These are phyloP conservation scores for Mycena polygramma DNA, from an alignment of 768 basidiomycete species.

Conservation along the genomic window DNA sequence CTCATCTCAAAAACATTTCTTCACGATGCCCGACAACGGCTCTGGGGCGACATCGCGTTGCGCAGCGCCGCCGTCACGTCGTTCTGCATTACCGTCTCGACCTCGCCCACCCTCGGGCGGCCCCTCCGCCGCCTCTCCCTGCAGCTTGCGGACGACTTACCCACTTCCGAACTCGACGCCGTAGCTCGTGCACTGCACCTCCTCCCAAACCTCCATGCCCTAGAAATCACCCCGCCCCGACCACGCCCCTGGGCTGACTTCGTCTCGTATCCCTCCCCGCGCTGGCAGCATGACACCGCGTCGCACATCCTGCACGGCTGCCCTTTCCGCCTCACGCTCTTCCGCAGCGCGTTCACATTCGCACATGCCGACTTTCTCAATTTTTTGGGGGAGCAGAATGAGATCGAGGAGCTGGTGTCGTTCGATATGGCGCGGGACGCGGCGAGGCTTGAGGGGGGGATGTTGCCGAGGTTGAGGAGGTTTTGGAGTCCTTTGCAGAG, in stretches of 20 bases:
- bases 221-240: conserved; percentile 13
- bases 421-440: not conserved
- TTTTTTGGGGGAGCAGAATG: conserved; percentile 8
- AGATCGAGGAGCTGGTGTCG: conserved; percentile 22
- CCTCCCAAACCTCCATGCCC: not conserved
- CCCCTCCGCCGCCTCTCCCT: conserved; percentile 6
- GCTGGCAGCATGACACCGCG: not conserved
- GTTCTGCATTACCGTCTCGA: conserved; percentile 8
- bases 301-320: conserved; percentile 4
- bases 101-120: not conserved
- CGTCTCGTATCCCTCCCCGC: fast-evolving
- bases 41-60: conserved; percentile 10
- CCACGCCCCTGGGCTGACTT: not conserved
- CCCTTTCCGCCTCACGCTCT: conserved; percentile 1
- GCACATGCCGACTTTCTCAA: not conserved
- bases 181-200: not conserved
- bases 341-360: conserved; percentile 10
- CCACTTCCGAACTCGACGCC: not conserved
- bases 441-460: not conserved
- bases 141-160: not conserved
- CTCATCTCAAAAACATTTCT: conserved; percentile 14
- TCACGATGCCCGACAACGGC: not conserved
- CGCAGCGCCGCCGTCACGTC: not conserved
- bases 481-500: not conserved
- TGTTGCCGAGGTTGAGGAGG: not conserved